Conservation (phyloP, 164 flowering plant species). For the Santalum album region DNA sequence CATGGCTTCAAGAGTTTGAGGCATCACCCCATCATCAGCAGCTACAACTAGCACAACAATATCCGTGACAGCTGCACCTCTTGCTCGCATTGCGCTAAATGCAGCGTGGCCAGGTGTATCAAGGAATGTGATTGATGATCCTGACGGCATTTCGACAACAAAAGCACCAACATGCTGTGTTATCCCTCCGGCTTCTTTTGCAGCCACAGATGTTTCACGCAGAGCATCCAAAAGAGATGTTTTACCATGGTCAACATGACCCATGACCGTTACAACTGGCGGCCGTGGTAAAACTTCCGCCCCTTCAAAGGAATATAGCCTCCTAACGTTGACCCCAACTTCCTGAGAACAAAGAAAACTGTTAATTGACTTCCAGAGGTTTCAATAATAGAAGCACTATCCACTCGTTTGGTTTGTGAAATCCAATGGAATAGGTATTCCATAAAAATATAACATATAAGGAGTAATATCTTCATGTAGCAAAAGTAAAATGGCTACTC, state of each 20-base stretch:
- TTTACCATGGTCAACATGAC: slow-evolving; percentile 98
- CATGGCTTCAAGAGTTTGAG: slow-evolving; percentile 89
- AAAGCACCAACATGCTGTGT: slow-evolving; percentile 95
- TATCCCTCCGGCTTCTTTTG: slow-evolving; percentile 90
- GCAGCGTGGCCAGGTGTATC: slow-evolving; percentile 99
- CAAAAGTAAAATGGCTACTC: too few relatives aligned
- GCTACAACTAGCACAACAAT: slow-evolving; percentile 89
- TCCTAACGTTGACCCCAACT: slow-evolving; percentile 63
- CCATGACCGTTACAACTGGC: slow-evolving; percentile 92
- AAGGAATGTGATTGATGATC: slow-evolving; percentile 82
- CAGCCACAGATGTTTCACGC: slow-evolving; percentile 83
- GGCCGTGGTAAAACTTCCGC: slow-evolving; percentile 51
- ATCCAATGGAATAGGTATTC: too few relatives aligned
- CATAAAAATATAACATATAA: too few relatives aligned
- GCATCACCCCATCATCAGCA: slow-evolving; percentile 98
- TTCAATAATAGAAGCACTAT: not conserved
- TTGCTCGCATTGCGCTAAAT: slow-evolving; percentile 91
- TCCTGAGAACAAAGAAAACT: slow-evolving; percentile 36
- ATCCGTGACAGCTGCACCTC: slow-evolving; percentile 96
- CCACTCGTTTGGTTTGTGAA: too few relatives aligned
- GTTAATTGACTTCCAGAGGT: slow-evolving; percentile 1
- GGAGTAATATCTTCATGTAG: too few relatives aligned
- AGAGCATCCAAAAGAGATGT: slow-evolving; percentile 91
- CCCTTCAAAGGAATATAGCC: slow-evolving; percentile 71
- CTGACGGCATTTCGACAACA: slow-evolving; percentile 75